A percentile compares a stretch with the other conserved stretches of the same genome.
phyloP scores from a whole-genome alignment of 78 protist genomes.

The Reticulomyxa filosa region DNA sequence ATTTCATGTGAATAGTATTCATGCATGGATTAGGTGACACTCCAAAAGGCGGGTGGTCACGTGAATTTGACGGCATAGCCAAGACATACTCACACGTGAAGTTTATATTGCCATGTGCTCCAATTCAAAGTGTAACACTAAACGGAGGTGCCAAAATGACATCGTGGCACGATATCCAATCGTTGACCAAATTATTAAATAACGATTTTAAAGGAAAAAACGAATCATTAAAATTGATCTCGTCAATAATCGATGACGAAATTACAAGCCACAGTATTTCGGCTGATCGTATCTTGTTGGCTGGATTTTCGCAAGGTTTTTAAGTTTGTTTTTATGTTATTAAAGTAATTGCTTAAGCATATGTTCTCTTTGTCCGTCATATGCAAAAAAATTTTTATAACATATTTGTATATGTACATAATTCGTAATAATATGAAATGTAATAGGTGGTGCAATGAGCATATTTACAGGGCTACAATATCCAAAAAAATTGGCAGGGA shows the following conservation, averaged over 20 bases:
- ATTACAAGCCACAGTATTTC: background rate
- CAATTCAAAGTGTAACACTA: background rate
- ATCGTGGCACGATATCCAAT: background rate
- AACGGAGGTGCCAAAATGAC: background rate
- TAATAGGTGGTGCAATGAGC: background rate
- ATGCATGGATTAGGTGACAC: too few relatives aligned
- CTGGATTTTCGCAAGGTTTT: background rate
- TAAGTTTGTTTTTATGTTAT: too few relatives aligned
- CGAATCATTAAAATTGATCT: background rate
- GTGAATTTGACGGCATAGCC: too few relatives aligned
- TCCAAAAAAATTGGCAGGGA: background rate
- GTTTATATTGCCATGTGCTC: background rate
- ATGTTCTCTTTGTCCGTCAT: too few relatives aligned
- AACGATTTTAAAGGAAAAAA: background rate
- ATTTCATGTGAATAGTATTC: too few relatives aligned
- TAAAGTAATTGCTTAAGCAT: too few relatives aligned
- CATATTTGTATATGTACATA: too few relatives aligned
- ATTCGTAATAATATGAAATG: too few relatives aligned
- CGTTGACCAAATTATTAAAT: background rate
- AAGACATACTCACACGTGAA: background rate
- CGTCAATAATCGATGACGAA: background rate
- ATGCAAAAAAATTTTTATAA: too few relatives aligned
- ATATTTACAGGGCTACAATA: background rate
- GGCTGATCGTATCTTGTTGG: background rate
- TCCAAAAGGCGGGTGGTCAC: too few relatives aligned